Evolutionary conservation across 2,329 filamentous ascomycete genomes (phyloP), one percentile per base, ranked within the genome.

Genomic region (Fusarium compactum): DNA sequence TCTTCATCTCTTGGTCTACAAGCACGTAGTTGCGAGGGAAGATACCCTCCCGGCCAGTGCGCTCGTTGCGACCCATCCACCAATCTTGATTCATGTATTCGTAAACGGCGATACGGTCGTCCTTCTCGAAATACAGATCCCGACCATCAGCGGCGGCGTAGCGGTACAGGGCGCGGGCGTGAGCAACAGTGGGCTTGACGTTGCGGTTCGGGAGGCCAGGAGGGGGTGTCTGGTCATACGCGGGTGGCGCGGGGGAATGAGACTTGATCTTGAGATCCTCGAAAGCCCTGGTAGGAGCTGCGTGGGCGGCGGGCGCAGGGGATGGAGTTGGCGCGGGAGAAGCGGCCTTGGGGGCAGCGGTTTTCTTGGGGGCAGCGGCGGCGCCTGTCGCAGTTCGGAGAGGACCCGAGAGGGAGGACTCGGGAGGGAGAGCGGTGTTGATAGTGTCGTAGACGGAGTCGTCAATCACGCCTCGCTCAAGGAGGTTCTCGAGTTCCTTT

Each of bases 71-170:
- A 73, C 95, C 95, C 85, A 94, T 91, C 94, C 94, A 98, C 95
- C 95, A 98, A 81, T 98, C 95, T 68, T 91, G 89, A 82, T 98
- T 98, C 91, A 97, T 96, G 84, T 97, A 95, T 82, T 97, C 93
- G 71, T 90, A 88, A 24, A 98, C 92, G 63, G 89, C 87, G 73
- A 98, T 86, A 70, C 86, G 85, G 82, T 98, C 95, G 77, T 95
- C 91, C 67, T 91, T 90, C 77, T 93, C 89, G 64, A 98, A 89
- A 4, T 88, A 89, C 69, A 97, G 85, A 79, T 98, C 95, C 64
- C 94, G 93, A 6, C 90, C 87, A 78, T 97, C 95, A 43, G 91
- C 80, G 11, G 91, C 92, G 34, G 86, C 87, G 84, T 98, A 98
- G 67, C 88, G 87, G 84, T 97, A 98, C 51, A 97, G 85, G 9